Evolutionary conservation across 2,329 filamentous ascomycete genomes (phyloP), one percentile per base, ranked within the genome.

Genomic region (Aurifilum marmelostoma): DNA sequence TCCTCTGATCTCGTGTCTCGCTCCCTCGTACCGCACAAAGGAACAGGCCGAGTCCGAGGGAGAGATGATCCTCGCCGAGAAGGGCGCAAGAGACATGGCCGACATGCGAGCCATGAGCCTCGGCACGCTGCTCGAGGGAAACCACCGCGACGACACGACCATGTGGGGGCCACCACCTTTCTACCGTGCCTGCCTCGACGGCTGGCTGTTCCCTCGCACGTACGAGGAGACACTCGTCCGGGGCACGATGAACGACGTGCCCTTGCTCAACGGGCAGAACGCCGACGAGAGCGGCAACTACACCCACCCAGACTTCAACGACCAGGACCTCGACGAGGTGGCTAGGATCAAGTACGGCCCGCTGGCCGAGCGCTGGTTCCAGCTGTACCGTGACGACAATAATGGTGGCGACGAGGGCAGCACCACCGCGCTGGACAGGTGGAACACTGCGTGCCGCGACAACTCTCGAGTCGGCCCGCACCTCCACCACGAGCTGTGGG

Each of bases 1-100:
- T 34, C 77, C 75, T 56, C 69, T 71, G 61, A 77, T 74, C 2
- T 74, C 73, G 34, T 72, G 73, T 63, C 68, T 74, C 0, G 76
- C 76, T 16, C 76, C 76, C 16, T 71, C 71, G 32, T 73, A 77
- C 65, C 74, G 73, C 32, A 72, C 66, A 24, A 75, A 75, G 59
- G 66, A 65, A 11, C 72, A 69, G 12, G 76, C 77, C 7, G 66
- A 71, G 60, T 67, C 65, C 2, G 32, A 70, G 34, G 74, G 74
- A 6, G 69, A 62, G n/a, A 66, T 61, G 34, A 74, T 69, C 65
- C 47, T 75, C 24, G 24, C 68, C 3, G 18, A 56, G 14, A 63
- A 75, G 60, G 74, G 74, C 37, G 72, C 74, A 50, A 72, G 50
- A 24, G 68, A 67, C 54, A 74, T 75, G 50, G 61, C 67, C n/a